These are phyloP conservation scores for Blastocystis hominis DNA, from an alignment of 352 stramenopile genomes.

Conservation along the genomic window DNA sequence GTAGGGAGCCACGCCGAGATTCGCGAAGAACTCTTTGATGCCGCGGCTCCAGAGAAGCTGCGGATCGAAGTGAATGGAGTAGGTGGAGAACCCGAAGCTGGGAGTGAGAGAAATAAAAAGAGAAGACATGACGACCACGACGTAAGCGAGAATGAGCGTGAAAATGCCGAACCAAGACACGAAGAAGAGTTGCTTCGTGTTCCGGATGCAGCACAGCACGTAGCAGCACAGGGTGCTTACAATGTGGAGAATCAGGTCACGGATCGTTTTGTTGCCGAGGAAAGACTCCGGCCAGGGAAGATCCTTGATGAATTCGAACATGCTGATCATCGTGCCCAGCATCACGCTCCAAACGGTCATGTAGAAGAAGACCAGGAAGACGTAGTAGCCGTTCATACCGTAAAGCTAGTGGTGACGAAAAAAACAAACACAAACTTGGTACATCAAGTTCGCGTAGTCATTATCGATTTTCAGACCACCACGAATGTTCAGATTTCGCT, in stretches of 20 bases:
- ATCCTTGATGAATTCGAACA: conserved; percentile 22
- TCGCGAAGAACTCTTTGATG: neutral
- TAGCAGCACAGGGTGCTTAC: neutral
- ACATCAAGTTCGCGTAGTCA: conserved; percentile 47
- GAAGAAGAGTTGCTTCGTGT: conserved; percentile 51
- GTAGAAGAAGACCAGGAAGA: conserved; percentile 30
- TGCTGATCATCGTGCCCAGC: conserved; percentile 42
- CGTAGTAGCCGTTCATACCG: conserved; percentile 24
- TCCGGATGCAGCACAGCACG: conserved; percentile 10
- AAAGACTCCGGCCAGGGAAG: conserved; percentile 1
- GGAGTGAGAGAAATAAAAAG: neutral
- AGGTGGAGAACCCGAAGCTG: conserved; percentile 5
- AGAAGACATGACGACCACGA: conserved; percentile 14
- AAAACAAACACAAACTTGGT: neutral
- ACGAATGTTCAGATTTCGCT: neutral
- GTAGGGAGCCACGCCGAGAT: conserved; percentile 13
- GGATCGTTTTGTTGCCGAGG: neutral
- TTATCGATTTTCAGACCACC: conserved; percentile 5
- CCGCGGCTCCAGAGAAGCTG: neutral
- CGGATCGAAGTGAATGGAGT: neutral
- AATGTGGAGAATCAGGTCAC: neutral
- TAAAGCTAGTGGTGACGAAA: neutral
- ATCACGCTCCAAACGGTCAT: conserved; percentile 18
- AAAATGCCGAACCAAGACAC: conserved; percentile 53
- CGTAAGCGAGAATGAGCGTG: conserved; percentile 30